Evolutionary conservation across 2,329 filamentous ascomycete genomes (phyloP).

Genomic region (Piedraia hortae): DNA sequence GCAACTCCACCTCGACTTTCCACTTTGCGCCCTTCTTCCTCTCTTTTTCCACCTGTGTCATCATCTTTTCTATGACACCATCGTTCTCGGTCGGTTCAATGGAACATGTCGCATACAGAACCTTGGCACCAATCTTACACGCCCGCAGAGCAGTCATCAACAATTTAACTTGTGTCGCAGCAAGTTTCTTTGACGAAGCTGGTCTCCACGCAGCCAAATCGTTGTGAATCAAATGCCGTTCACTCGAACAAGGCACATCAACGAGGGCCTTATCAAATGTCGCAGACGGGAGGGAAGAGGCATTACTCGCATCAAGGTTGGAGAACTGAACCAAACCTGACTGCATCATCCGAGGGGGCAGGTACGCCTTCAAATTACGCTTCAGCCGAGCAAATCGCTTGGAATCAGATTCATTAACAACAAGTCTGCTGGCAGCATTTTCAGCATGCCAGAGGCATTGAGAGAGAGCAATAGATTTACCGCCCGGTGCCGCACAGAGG

Average conservation of each 20-base stretch:
- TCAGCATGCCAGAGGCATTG: too few relatives aligned
- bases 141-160: conserved; percentile 14
- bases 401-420: conserved; percentile 3
- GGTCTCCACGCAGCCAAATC: conserved; percentile 16
- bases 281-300: too few relatives aligned
- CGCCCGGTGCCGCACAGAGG: conserved; percentile 16
- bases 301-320: conserved; percentile 2
- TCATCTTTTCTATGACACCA: conserved; percentile 14
- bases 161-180: conserved; percentile 12
- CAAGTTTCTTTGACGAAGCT: conserved; percentile 13
- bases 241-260: conserved; percentile 17
- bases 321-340: conserved; percentile 1
- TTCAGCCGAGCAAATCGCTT: conserved; percentile 3
- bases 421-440: conserved; percentile 8
- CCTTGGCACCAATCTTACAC: conserved; percentile 12
- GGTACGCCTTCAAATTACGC: conserved; percentile 3
- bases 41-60: conserved; percentile 13
- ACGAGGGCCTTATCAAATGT: conserved; percentile 18
- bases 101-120: conserved; percentile 18
- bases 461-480: conserved; percentile 12
- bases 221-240: conserved; percentile 16
- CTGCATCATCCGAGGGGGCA: conserved; percentile 2
- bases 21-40: conserved; percentile 13
- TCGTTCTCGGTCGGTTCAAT: conserved; percentile 17
- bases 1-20: conserved; percentile 8